Evolutionary conservation across 495 filamentous ascomycete genomes (phyloP), one percentile per base, ranked within the genome.

Genomic region (Polyplosphaeria fusca): DNA sequence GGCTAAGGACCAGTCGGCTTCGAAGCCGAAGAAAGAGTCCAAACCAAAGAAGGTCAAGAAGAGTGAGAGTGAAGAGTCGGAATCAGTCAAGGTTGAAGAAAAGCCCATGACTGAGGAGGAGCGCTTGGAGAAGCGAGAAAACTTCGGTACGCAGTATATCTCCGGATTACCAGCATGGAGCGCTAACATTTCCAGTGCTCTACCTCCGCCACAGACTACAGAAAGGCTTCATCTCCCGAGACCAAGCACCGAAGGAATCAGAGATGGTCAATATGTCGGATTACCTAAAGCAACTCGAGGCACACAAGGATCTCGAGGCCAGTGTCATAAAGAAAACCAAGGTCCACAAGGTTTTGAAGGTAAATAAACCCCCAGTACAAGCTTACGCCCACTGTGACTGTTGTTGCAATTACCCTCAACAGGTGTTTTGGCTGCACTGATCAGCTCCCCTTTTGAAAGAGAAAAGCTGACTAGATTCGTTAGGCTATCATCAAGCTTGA

Each of bases 331-430:
- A 84, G 45, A 73, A 69, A 4, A 95, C 91, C 28, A 95, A 95
- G 77, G 94, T 95, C 71, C 88, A 95, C 79, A 95, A 95, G 73
- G 91, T 96, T 7, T 77, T 95, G 42, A 91, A 89, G 73, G n/a
- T n/a, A n/a, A n/a, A n/a, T n/a, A n/a, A n/a, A n/a, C n/a, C n/a
- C n/a, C n/a, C n/a, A n/a, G n/a, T n/a, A n/a, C n/a, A n/a, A n/a
- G n/a, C n/a, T n/a, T n/a, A n/a, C n/a, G n/a, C n/a, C n/a, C n/a
- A n/a, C n/a, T n/a, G n/a, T n/a, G n/a, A n/a, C n/a, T n/a, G n/a
- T n/a, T n/a, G n/a, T n/a, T n/a, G n/a, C n/a, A n/a, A n/a, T n/a
- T n/a, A n/a, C n/a, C n/a, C n/a, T n/a, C n/a, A n/a, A n/a, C n/a
- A n/a, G n/a, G n/a, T n/a, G n/a, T n/a, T n/a, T n/a, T n/a, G n/a